Percentiles rank a stretch among this genome's conserved stretches.
These are phyloP conservation scores for Aurinia saxatilis DNA, from an alignment of 345 rosid species.

Conservation along the genomic window DNA sequence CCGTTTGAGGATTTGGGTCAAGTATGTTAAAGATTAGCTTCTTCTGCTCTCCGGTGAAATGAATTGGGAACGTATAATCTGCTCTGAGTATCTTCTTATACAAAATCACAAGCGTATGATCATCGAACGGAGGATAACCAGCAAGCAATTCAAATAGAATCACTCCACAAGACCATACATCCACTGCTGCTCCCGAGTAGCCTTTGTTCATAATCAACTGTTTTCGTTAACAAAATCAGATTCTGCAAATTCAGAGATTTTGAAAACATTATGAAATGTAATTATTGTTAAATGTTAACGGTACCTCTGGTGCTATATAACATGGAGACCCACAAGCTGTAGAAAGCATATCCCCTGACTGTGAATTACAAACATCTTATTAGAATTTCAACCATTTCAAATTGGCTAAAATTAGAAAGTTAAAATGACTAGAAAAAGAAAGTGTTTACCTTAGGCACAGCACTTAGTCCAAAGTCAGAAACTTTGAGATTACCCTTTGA, in stretches of 20 bases:
- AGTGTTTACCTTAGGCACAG: conserved; percentile 50
- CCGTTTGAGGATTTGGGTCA: conserved; percentile 60
- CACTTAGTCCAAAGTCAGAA: conserved; percentile 83
- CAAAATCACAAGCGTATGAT: conserved; percentile 55
- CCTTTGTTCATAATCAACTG: conserved; percentile 73
- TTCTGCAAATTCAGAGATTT: not conserved
- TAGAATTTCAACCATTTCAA: conserved; percentile 8
- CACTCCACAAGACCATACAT: conserved; percentile 92
- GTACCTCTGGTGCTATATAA: conserved; percentile 91
- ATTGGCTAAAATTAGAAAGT: not conserved
- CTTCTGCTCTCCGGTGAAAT: conserved; percentile 52
- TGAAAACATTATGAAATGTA: not conserved
- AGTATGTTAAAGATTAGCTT: conserved; percentile 61
- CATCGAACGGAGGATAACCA: conserved; percentile 71
- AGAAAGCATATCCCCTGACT: conserved; percentile 75
- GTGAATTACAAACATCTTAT: conserved; percentile 8
- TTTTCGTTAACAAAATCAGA: conserved; percentile 6
- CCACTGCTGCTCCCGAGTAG: conserved; percentile 82
- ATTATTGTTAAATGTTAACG: not conserved
- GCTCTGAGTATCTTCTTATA: conserved; percentile 78
- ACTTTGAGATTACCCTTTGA: conserved; percentile 70
- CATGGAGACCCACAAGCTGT: conserved; percentile 95
- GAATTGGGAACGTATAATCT: conserved; percentile 55
- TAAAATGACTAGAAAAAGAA: conserved; percentile 4
- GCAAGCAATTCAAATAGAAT: conserved; percentile 80